Evolutionary conservation across 192 early-diverging fungal species (phyloP).

Genomic region (Coemansia sp.): DNA sequence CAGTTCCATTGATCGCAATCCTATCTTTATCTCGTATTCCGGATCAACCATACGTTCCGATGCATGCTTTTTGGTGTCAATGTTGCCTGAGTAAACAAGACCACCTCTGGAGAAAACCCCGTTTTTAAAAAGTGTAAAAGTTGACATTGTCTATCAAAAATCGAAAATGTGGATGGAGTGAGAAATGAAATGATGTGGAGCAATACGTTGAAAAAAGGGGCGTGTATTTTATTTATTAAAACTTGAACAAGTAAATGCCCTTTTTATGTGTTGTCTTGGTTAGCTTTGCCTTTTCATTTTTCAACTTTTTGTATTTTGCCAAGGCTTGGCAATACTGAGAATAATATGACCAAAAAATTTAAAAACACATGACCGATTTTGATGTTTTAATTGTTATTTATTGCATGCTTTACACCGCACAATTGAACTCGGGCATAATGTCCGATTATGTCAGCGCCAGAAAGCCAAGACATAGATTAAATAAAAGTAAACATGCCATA

Average conservation of each 20-base stretch:
- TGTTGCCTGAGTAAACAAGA: neutral
- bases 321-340: neutral
- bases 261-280: neutral
- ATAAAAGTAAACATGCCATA: no score
- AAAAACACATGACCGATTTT: no score
- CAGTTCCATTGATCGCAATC: neutral
- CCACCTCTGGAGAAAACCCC: neutral
- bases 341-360: no score
- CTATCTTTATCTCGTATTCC: neutral
- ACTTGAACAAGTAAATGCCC: neutral
- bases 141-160: no score
- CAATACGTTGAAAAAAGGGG: neutral
- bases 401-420: no score
- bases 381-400: no score
- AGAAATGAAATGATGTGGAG: neutral
- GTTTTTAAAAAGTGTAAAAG: neutral
- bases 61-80: neutral
- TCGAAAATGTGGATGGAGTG: conserved; percentile 1
- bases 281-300: neutral
- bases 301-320: neutral
- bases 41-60: neutral
- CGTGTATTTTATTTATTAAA: neutral
- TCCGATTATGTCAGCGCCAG: no score
- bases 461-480: no score
- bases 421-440: no score